phyloP scores from a whole-genome alignment of 1,139 yeast species.

The Scheffersomyces parashehatae region DNA sequence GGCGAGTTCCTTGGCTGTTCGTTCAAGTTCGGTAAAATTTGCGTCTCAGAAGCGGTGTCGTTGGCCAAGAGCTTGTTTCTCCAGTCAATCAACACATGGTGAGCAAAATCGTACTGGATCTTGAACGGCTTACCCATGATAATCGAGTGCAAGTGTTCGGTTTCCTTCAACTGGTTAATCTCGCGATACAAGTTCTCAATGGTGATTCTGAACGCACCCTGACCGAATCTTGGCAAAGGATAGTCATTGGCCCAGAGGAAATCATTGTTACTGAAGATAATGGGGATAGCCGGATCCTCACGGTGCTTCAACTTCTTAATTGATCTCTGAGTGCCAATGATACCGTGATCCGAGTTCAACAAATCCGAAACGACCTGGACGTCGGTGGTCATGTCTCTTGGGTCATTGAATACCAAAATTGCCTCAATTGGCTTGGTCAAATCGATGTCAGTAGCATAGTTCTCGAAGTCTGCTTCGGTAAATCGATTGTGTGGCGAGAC shows the following conservation, averaged over 20 bases:
- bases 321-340: constrained; percentile 60
- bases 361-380: constrained; percentile 75
- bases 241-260: constrained; percentile 90
- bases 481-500: constrained; percentile 75
- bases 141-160: constrained; percentile 48
- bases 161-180: constrained; percentile 46
- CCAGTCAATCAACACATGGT: constrained; percentile 67
- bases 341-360: constrained; percentile 63
- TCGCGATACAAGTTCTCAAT: constrained; percentile 65
- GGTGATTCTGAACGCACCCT: constrained; percentile 79
- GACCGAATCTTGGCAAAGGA: constrained; percentile 80
- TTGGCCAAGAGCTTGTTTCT: constrained; percentile 32
- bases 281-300: constrained; percentile 66
- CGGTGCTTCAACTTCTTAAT: constrained; percentile 11
- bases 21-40: constrained; percentile 40
- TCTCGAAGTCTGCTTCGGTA: constrained; percentile 45
- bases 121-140: constrained; percentile 84
- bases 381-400: constrained; percentile 88
- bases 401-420: constrained; percentile 84
- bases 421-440: constrained; percentile 63
- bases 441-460: constrained; percentile 41
- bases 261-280: constrained; percentile 85
- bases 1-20: constrained; percentile 39
- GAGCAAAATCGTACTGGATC: constrained; percentile 84
- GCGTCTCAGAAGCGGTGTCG: constrained; percentile 14